These are phyloP conservation scores for Colletotrichum sp. DNA, from an alignment of 2,329 filamentous ascomycete genomes.

Conservation along the genomic window DNA sequence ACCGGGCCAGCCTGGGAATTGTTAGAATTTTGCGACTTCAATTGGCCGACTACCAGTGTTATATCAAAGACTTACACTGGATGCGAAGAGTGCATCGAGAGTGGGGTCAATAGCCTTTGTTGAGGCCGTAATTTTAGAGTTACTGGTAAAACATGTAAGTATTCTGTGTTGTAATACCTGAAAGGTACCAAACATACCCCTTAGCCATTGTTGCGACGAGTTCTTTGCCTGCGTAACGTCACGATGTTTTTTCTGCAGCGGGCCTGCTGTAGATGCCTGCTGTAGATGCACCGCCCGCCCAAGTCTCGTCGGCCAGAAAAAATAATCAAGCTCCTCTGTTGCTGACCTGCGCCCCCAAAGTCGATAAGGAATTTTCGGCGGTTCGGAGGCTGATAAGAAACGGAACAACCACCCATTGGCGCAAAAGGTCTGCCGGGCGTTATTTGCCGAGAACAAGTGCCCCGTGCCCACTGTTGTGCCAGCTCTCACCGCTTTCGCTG, in stretches of 20 bases:
- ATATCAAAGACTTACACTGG: slow-evolving; percentile 63
- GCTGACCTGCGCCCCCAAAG: neutral
- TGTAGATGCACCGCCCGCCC: slow-evolving; percentile 7
- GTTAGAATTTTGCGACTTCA: slow-evolving; percentile 19
- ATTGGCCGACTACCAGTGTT: neutral
- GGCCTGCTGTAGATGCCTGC: slow-evolving; percentile 12
- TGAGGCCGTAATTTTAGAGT: slow-evolving; percentile 41
- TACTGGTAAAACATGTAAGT: neutral
- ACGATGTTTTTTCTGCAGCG: slow-evolving; percentile 2
- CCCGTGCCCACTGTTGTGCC: slow-evolving; percentile 18
- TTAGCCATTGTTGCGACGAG: slow-evolving; percentile 21
- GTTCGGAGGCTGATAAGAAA: slow-evolving; percentile 10
- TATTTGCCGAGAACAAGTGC: slow-evolving; percentile 20
- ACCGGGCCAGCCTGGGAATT: slow-evolving; percentile 54
- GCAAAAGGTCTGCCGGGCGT: slow-evolving; percentile 13
- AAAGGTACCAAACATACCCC: slow-evolving; percentile 8
- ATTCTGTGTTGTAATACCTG: no score
- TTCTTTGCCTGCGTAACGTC: neutral
- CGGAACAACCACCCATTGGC: slow-evolving; percentile 19
- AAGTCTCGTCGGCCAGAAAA: neutral
- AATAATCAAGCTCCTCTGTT: slow-evolving; percentile 13
- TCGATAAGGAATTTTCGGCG: slow-evolving; percentile 11
- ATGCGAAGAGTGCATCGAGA: slow-evolving; percentile 72
- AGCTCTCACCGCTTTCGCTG: slow-evolving; percentile 20
- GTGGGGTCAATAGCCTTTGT: slow-evolving; percentile 69